Evolutionary conservation across 805 yeast species (phyloP), one percentile per base, ranked within the genome.

Genomic region (Maudiozyma pseudohumilis): DNA sequence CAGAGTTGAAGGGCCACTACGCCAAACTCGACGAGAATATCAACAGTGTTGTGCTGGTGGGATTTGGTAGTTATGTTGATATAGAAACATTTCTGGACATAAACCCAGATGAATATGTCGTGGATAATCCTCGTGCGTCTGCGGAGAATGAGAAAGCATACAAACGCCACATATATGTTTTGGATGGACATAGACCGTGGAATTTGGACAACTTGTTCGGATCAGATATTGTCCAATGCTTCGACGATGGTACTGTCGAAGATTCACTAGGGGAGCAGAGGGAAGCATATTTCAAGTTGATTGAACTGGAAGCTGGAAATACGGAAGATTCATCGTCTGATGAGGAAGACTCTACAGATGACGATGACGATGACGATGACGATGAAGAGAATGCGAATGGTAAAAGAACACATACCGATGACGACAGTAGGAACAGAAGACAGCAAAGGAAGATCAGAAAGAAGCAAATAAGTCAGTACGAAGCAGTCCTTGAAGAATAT

Each of bases 111-210:
- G 74, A 73, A 5, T 73, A 69, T 38, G 45, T 77, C 10, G 60
- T 62, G 3, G 64, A 58, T 12, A 32, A 32, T 6, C 52, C 50
- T 25, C 56, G 52, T 20, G 55, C 43, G 6, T 52, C 44, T 1
- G 17, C 31, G 58, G 46, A 6, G 58, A 6, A 15, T 31, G n/a
- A 29, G 12, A 49, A 18, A 32, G 52, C 56, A 32, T 55, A 69
- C 29, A 70, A 62, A 34, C 69, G 92, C 45, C 74, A 69, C 40
- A 72, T 89, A 2, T 94, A 85, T 50, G 73, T 94, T 9, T 69
- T 92, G 39, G 99, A 92, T 60, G 87, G 95, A 3, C 92, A 83
- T 46, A 66, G 97, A 45, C 99, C 98, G 4, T 92, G 98, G 97
- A 88, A 88, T 60, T 64, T 92, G 45, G 95, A 88, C 56, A 92